Conservation (phyloP, 495 filamentous ascomycete species). For the Melanomma pulvis-pyrius region DNA sequence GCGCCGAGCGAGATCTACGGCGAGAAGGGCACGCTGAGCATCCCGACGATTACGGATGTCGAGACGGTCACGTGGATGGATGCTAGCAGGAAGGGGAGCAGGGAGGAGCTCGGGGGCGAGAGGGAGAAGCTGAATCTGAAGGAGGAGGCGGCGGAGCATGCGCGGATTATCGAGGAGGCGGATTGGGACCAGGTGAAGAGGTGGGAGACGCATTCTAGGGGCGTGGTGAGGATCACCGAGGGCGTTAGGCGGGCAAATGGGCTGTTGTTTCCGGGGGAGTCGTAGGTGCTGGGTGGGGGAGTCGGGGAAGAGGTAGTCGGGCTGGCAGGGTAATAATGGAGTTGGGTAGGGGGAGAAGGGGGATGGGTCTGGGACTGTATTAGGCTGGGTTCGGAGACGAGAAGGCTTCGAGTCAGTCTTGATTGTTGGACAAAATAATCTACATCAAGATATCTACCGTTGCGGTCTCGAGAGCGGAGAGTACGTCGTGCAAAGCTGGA, state of each 20-base stretch:
- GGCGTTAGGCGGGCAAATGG: constrained; percentile 43
- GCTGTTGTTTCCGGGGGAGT: constrained; percentile 40
- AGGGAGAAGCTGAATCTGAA: constrained; percentile 44
- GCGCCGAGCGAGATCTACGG: constrained; percentile 44
- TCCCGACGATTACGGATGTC: constrained; percentile 46
- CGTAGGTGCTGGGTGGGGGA: too few species aligned
- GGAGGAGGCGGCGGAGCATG: constrained; percentile 47
- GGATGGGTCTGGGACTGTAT: too few species aligned
- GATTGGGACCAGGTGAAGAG: constrained; percentile 38
- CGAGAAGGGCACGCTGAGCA: constrained; percentile 42
- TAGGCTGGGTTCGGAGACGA: too few species aligned
- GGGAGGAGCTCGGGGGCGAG: constrained; percentile 39
- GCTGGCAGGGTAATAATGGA: too few species aligned
- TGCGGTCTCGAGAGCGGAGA: too few species aligned
- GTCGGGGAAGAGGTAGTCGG: too few species aligned
- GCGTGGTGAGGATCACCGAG: constrained; percentile 41
- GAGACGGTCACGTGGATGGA: constrained; percentile 39
- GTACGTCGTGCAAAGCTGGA: too few species aligned
- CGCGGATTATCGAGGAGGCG: constrained; percentile 42
- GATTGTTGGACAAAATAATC: too few species aligned
- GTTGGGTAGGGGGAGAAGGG: too few species aligned
- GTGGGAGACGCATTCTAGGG: constrained; percentile 41
- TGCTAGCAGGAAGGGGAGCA: constrained; percentile 33
- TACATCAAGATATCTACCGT: too few species aligned
- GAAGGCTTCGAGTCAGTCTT: too few species aligned